Base-by-base conservation (phyloP, 2,329 filamentous ascomycete genomes). In the Sporothrix inflata region DNA sequence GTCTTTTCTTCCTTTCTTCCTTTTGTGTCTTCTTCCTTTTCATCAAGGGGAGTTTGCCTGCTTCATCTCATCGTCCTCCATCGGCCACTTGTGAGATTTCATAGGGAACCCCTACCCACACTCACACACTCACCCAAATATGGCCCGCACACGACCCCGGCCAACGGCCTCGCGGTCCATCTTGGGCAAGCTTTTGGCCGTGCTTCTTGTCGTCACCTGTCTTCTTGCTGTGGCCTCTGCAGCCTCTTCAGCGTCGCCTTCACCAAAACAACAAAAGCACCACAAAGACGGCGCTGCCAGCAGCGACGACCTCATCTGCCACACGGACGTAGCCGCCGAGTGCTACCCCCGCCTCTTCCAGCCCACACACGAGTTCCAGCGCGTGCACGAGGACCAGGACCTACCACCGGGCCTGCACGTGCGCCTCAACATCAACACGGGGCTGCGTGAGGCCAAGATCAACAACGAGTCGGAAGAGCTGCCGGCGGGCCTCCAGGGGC, bases 281-380 rank as follows among this genome's bases (percentile, higher is more conserved):
- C n/a, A 65, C 60, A 65, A 45, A n/a, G 60, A 21, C 40, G 27
- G 45, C n/a, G 27, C 45, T 24, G n/a, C 45, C 14, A 6, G 42
- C 24, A n/a, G 11, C 63, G 34, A 60, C 19, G 86, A 90, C 53
- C 80, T 91, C 71, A 91, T 92, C 79, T 92, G 90, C 75, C 88
- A 90, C 78, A 88, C 87, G 55, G 82, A 85, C 65, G 84, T 90
- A 76, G 81, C 84, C 0, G 80, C 84, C 61, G 89, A 91, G 72
- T 92, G 90, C 79, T 92, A 92, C 75, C 89, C 90, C 1, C 85
- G 84, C 65, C 74, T 90, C 1, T 92, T 92, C 74, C 83, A 86
- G 71, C 83, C 90, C 1, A 92, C 90, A 0, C 81, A 89, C 65
- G 85, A 91, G 72, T 92, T 92, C 75, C 89, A 91, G 78, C 77